Base-by-base conservation (phyloP, 225 moss, liverwort and hornwort genomes). In the Pleurozium schreberi region DNA sequence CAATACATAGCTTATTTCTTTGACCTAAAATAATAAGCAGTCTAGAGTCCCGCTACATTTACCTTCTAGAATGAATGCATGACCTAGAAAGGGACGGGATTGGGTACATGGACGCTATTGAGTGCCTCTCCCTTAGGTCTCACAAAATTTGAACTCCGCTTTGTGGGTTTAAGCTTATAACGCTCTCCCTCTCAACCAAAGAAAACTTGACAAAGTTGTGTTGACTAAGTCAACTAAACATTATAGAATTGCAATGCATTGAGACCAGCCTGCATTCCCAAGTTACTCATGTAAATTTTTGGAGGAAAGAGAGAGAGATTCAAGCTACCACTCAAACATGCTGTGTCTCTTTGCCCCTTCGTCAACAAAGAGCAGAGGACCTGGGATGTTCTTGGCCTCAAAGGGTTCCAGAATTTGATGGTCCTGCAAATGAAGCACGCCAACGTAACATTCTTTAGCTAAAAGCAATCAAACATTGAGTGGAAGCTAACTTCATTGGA, bases 321-420 rank as follows among this genome's bases (percentile, higher is more conserved):
- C 31, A 38, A 86, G 60, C 50, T 87, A 95, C 95, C 95, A 93
- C 49, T 90, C 65, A 87, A 95, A 95, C 69, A 95, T 28, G 80
- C 94, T 75, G 16, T 90, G 92, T 27, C 38, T 53, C 92, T 95
- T 94, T 27, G 93, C 95, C 60, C 69, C 81, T 65, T 95, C 94
- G 42, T 90, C 92, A 33, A 92, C 91, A 75, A 95, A 95, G 12
- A 89, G 86, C 38, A 95, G 82, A 49, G 93, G 94, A 87, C 91
- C 91, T 25, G 95, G 90, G 25, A 50, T 66, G 73, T 92, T 89
- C 74, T 85, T 36, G 36, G 94, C 93, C 22, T 87, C 92, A 38
- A 95, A 94, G 23, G 70, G 88, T 70, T 95, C 95, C 79, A 95
- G 77, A 67, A 95, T 92, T 11, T 62, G 27, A 89, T 95, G 94